phyloP scores from a whole-genome alignment of 495 filamentous ascomycete genomes.

The Penicillium soppii region DNA sequence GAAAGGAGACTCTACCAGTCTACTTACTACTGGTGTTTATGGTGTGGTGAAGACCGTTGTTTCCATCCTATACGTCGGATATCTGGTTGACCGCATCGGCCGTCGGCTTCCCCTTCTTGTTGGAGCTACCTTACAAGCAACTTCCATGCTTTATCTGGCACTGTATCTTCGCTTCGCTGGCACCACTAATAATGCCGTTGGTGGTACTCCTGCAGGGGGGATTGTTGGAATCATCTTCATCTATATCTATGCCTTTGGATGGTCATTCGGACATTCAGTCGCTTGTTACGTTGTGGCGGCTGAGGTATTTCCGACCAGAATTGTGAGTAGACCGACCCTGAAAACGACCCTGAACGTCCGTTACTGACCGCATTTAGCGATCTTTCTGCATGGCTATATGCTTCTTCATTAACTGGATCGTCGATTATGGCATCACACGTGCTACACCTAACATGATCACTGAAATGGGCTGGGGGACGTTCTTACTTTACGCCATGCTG shows the following conservation, averaged over 20 bases:
- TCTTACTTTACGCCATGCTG: slow-evolving; percentile 25
- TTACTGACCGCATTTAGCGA: slow-evolving; percentile 8
- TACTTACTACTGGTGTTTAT: slow-evolving; percentile 45
- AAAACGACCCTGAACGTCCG: neutral
- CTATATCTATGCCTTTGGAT: slow-evolving; percentile 61
- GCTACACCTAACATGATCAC: slow-evolving; percentile 30
- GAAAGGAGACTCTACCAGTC: slow-evolving; percentile 25
- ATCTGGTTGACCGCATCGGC: slow-evolving; percentile 52
- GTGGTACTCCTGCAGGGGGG: slow-evolving; percentile 38
- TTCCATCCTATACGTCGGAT: slow-evolving; percentile 57
- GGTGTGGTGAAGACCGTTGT: slow-evolving; percentile 46
- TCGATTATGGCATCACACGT: slow-evolving; percentile 25
- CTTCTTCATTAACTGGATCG: slow-evolving; percentile 26
- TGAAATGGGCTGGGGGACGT: slow-evolving; percentile 29
- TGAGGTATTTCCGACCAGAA: slow-evolving; percentile 26
- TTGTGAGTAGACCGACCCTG: slow-evolving; percentile 13
- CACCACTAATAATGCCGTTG: slow-evolving; percentile 44
- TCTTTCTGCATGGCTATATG: slow-evolving; percentile 25
- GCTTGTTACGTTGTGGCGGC: slow-evolving; percentile 27
- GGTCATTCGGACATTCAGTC: slow-evolving; percentile 28
- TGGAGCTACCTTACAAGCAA: slow-evolving; percentile 61
- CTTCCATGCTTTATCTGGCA: slow-evolving; percentile 71
- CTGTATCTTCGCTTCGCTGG: slow-evolving; percentile 40
- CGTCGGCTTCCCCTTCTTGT: slow-evolving; percentile 55
- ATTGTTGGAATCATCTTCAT: slow-evolving; percentile 62